These are phyloP conservation scores for Huntiella abstrusa DNA, from an alignment of 2,329 filamentous ascomycete species.

Conservation along the genomic window DNA sequence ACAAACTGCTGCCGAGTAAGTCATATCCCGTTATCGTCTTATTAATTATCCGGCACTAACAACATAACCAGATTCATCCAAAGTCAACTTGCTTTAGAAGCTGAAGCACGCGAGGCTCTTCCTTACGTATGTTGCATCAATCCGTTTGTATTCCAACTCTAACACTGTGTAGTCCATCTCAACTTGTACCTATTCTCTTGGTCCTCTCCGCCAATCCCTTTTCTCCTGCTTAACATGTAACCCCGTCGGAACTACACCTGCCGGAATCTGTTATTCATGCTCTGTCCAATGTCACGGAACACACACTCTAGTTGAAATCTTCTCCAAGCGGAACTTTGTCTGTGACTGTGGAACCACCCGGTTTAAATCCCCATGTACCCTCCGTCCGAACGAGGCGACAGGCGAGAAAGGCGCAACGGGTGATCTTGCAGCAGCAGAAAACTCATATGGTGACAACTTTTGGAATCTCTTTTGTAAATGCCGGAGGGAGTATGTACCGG, in stretches of 20 bases:
- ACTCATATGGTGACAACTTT: conserved; percentile 94
- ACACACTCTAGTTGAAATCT: conserved; percentile 85
- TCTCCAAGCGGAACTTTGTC: conserved; percentile 84
- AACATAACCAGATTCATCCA: conserved; percentile 51
- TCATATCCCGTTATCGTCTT: background rate
- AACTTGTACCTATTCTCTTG: conserved; percentile 77
- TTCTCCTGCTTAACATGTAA: conserved; percentile 93
- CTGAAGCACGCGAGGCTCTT: conserved; percentile 82
- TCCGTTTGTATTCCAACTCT: background rate
- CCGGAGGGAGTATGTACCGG: conserved; percentile 67
- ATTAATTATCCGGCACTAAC: too few species aligned
- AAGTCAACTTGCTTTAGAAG: conserved; percentile 76
- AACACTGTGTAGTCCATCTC: conserved; percentile 55
- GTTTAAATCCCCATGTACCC: conserved; percentile 53
- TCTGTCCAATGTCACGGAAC: conserved; percentile 94
- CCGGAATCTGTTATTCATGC: conserved; percentile 89
- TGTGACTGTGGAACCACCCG: conserved; percentile 91
- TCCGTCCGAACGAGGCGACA: conserved; percentile 55
- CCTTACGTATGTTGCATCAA: conserved; percentile 54
- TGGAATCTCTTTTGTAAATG: conserved; percentile 84
- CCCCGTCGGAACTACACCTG: conserved; percentile 40
- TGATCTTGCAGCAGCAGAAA: conserved; percentile 50
- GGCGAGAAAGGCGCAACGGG: conserved; percentile 59
- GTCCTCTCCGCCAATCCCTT: conserved; percentile 67
- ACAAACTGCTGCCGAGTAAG: conserved; percentile 54